Evolutionary conservation across 805 yeast genomes (phyloP), one percentile per base, ranked within the genome.

Genomic region (Lipomyces sp.): DNA sequence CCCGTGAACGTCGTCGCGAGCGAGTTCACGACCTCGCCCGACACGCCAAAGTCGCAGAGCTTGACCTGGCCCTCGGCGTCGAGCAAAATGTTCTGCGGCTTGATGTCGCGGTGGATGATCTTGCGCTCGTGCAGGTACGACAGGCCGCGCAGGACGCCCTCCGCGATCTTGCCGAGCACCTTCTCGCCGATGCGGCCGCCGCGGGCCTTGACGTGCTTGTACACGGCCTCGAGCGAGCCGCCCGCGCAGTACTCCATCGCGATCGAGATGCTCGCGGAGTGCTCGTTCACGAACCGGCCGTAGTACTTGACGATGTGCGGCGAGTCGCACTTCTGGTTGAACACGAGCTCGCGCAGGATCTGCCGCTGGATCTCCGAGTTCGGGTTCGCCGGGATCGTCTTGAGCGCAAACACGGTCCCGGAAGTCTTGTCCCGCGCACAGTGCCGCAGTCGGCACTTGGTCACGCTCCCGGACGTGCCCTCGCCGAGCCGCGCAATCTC

Each of bases 201-300:
- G 47, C 86, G 73, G 36, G 74, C 71, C 43, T 82, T 76, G 39
- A 89, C 85, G 49, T 81, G 77, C 61, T 84, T 83, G 70, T 91
- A 89, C n/a, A 91, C 81, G 1, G 96, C 88, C 63, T 93, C 97
- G 53, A 93, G 70, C 2, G 96, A 87, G 38, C 81, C 79, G 1
- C 97, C 98, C 23, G 89, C 96, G 89, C 95, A 93, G 67, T 80
- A 93, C 68, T 93, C 98, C 98, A 93, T 93, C 42, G 96, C 88
- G 26, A 93, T 93, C 60, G 86, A 89, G 36, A 93, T 89, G 63
- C 89, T 80, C 26, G 89, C 85, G 54, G 78, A 81, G 50, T 78
- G 77, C 62, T 83, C 86, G 61, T 85, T 82, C 58, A 86, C 74
- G 63, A 86, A 93, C 57, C 96, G 89, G 6, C 98, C 98, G 66